Evolutionary conservation across 495 filamentous ascomycete species (phyloP).

Genomic region (Talaromyces stipitatus): DNA sequence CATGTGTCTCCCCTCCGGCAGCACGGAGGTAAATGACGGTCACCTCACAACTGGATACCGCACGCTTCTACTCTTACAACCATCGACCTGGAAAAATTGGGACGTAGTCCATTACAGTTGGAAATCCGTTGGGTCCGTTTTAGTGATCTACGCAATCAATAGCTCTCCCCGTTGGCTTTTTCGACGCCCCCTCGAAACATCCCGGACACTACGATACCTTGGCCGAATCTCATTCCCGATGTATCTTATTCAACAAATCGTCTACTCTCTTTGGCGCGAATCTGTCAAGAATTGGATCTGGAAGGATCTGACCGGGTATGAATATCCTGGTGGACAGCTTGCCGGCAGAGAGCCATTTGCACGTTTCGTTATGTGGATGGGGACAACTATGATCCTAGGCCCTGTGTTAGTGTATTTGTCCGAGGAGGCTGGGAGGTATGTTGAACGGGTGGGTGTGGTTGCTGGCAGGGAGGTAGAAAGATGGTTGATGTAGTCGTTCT

Average conservation of each 20-base stretch:
- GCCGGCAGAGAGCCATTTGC: constrained; percentile 24
- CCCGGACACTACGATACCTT: constrained; percentile 27
- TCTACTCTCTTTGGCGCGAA: not conserved
- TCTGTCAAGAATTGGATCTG: constrained; percentile 28
- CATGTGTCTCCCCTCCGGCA: constrained; percentile 12
- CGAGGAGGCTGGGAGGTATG: constrained; percentile 37
- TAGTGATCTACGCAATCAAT: constrained; percentile 13
- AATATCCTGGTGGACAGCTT: constrained; percentile 25
- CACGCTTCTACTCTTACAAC: constrained; percentile 10
- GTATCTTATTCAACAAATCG: constrained; percentile 21
- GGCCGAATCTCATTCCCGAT: constrained; percentile 40
- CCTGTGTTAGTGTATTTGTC: constrained; percentile 32
- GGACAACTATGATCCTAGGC: constrained; percentile 25
- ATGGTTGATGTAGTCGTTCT: constrained; percentile 6
- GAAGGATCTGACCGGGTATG: constrained; percentile 22
- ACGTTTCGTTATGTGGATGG: constrained; percentile 29
- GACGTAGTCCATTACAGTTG: constrained; percentile 13
- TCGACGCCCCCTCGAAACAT: constrained; percentile 24
- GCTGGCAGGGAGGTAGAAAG: constrained; percentile 14
- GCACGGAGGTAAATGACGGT: constrained; percentile 11
- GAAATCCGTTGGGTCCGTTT: constrained; percentile 14
- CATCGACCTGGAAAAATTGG: constrained; percentile 15
- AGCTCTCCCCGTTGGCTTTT: not conserved
- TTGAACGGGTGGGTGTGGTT: constrained; percentile 27
- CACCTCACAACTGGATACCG: constrained; percentile 15